Evolutionary conservation across 192 early-diverging fungal species (phyloP).

Genomic region (Pilaira anomala): DNA sequence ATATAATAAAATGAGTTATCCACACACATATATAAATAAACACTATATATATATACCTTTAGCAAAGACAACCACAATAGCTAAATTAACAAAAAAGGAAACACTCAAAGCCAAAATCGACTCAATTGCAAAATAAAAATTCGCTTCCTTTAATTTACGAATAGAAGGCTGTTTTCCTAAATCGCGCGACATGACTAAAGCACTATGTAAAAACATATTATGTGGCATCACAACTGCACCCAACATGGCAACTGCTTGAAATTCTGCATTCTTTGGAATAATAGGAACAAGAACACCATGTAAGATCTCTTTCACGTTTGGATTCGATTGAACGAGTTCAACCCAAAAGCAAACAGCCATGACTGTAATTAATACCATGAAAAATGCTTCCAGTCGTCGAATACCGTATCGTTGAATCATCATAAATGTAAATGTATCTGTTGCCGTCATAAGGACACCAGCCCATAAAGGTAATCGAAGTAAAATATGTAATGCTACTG

Average conservation of each 20-base stretch:
- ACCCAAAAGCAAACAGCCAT: slow-evolving; percentile 78
- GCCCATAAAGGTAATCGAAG: slow-evolving; percentile 65
- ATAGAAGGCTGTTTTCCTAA: slow-evolving; percentile 25
- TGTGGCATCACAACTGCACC: slow-evolving; percentile 85
- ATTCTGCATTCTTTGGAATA: slow-evolving; percentile 52
- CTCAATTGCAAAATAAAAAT: slow-evolving; percentile 65
- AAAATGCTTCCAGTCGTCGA: slow-evolving; percentile 67
- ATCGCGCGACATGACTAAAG: slow-evolving; percentile 59
- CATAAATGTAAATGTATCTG: slow-evolving; percentile 80
- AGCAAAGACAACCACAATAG: slow-evolving; percentile 72
- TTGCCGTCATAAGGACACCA: slow-evolving; percentile 74
- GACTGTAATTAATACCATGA: slow-evolving; percentile 67
- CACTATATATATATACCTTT: slow-evolving; percentile 9
- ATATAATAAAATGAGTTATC: neutral
- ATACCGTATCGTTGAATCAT: slow-evolving; percentile 59
- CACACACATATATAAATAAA: neutral
- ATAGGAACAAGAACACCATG: slow-evolving; percentile 52
- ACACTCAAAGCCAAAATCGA: slow-evolving; percentile 54
- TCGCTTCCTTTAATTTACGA: slow-evolving; percentile 59
- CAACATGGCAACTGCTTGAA: slow-evolving; percentile 66
- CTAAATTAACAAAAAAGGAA: slow-evolving; percentile 67
- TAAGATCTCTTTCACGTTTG: slow-evolving; percentile 47
- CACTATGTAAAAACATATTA: slow-evolving; percentile 83
- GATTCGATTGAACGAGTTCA: slow-evolving; percentile 54
- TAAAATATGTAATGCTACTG: slow-evolving; percentile 79